Evolutionary conservation across 164 flowering plant species (phyloP), one percentile per base, ranked within the genome.

Genomic region (Aristolochia californica): DNA sequence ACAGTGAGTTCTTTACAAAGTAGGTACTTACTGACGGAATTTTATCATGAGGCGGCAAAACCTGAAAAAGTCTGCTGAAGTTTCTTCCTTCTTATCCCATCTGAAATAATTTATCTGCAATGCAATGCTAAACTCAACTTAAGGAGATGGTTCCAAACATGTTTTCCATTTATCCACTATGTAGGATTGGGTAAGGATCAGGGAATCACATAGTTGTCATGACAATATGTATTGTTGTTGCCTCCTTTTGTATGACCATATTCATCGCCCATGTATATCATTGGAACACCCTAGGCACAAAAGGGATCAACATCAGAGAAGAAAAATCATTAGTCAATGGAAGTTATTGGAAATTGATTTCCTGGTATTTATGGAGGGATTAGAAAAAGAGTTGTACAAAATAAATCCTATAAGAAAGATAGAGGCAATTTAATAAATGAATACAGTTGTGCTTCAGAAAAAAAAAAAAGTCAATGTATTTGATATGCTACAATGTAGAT

Each of bases 241-340:
- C 96, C 98, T 40, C 95, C 96, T 77, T 91, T 91, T 5, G 95
- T 86, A 69, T 91, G 98, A 38, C 98, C 95, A 67, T 86, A 88
- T 70, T 91, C 98, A 62, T 88, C 98, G 16, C 98, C 98, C 98
- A 86, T 91, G 66, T 74, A 77, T 47, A 88, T 79, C 98, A 91
- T 86, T 3, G 96, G 98, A n/a, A 86, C 88, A 64, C 98, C 98
- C 97, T 91, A n/a, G 76, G 47, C 58, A 51, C 69, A 55, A 48
- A 64, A 68, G 60, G 70, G 48, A 44, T 45, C 38, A 61, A 13
- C 16, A 56, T 65, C 26, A 69, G 49, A 20, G 11, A 48, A 57
- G n/a, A 62, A 47, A 14, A 20, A 8, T 47, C 50, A 17, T 47
- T 20, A 4, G 22, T 47, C 50, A 1, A 47, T 47, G 43, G 56